Conservation (phyloP, 805 yeast species). For the Wickerhamiella kurtzmanii region DNA sequence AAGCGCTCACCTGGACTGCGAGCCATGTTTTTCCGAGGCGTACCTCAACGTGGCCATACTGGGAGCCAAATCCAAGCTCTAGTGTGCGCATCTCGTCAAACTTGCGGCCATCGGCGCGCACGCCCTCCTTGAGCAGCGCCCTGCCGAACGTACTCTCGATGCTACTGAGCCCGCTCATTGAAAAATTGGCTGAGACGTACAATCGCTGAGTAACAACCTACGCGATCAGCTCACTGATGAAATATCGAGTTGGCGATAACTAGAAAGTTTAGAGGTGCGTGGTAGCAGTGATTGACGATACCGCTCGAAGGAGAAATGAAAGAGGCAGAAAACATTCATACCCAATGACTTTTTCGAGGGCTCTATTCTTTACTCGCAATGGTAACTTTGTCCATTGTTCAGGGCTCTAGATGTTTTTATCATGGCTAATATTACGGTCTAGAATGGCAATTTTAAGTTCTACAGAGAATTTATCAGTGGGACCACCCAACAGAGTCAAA, state of each 20-base stretch:
- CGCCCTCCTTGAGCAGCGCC: slow-evolving; percentile 43
- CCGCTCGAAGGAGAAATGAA: too few relatives aligned
- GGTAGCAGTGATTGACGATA: too few relatives aligned
- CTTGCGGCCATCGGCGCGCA: slow-evolving; percentile 57
- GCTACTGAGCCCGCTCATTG: slow-evolving; percentile 13
- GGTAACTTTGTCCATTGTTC: neutral
- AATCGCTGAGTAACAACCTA: neutral
- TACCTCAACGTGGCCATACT: slow-evolving; percentile 68
- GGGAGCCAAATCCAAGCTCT: slow-evolving; percentile 45
- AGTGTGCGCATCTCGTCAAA: slow-evolving; percentile 53
- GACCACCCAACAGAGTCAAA: too few relatives aligned
- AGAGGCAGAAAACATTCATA: too few relatives aligned
- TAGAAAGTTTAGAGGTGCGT: too few relatives aligned
- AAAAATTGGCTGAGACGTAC: neutral
- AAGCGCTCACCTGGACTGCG: slow-evolving; percentile 60
- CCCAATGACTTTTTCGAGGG: neutral
- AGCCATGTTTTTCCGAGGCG: slow-evolving; percentile 62
- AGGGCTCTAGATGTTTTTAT: neutral
- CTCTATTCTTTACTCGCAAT: neutral
- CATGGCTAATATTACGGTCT: neutral
- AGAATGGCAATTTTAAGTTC: too few relatives aligned
- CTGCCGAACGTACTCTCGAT: slow-evolving; percentile 51
- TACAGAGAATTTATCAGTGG: too few relatives aligned
- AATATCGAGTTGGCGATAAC: too few relatives aligned
- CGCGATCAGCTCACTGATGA: too few relatives aligned